Evolutionary conservation across 768 basidiomycete genomes (phyloP).

Genomic region (Tulasnella sp.): DNA sequence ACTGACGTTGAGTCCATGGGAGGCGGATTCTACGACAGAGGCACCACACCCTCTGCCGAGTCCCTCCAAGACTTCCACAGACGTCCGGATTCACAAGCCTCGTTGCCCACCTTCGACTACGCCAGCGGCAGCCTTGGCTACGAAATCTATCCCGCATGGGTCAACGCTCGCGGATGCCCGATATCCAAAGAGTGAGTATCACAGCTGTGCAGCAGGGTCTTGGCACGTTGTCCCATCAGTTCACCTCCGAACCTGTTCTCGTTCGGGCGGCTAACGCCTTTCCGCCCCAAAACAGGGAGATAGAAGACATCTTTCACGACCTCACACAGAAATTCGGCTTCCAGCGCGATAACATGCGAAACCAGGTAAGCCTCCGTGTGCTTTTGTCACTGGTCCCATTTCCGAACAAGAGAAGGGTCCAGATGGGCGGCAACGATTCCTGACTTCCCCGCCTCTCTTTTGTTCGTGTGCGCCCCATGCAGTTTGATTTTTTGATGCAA

Average conservation of each 20-base stretch:
- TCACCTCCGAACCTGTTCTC: neutral
- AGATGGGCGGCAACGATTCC: neutral
- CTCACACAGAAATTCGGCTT: constrained; percentile 99
- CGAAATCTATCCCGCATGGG: constrained; percentile 20
- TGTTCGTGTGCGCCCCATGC: neutral
- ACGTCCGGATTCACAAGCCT: constrained; percentile 19
- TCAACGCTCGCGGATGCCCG: neutral
- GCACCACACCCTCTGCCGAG: constrained; percentile 18
- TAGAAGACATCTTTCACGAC: constrained; percentile 97
- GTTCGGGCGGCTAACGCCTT: constrained; percentile 15
- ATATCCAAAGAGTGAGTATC: constrained; percentile 22
- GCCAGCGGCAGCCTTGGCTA: neutral
- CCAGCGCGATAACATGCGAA: constrained; percentile 90
- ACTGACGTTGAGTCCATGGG: constrained; percentile 22
- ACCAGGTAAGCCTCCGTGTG: constrained; percentile 60
- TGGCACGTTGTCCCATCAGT: neutral
- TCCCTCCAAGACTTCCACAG: constrained; percentile 5
- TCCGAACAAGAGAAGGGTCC: constrained; percentile 4
- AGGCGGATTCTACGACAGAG: neutral
- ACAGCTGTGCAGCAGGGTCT: neutral
- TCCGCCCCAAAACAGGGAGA: constrained; percentile 50
- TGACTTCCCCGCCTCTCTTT: neutral
- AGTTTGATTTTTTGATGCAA: constrained; percentile 99
- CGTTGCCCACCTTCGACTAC: constrained; percentile 25
- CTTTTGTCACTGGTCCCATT: constrained; percentile 6